phyloP scores from a whole-genome alignment of 306 rosid species.

The Trichosanthes truncata region DNA sequence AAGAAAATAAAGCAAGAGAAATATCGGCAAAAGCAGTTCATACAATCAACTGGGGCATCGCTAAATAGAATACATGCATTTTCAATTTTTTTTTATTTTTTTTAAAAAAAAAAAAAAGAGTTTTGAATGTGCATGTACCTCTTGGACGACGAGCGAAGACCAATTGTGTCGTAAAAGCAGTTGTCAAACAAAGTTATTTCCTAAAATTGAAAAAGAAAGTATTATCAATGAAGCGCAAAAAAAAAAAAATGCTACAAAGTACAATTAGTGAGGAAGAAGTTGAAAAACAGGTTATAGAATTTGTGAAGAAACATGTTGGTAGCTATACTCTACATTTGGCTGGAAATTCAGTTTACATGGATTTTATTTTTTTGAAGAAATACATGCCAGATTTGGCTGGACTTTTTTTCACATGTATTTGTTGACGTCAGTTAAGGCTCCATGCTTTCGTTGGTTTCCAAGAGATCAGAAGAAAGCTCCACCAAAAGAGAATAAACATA shows the following conservation, averaged over 20 bases:
- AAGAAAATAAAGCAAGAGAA: no score
- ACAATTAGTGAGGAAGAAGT: constrained; percentile 71
- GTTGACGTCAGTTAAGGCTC: constrained; percentile 92
- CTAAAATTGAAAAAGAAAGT: no score
- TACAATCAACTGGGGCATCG: no score
- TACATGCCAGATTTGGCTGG: constrained; percentile 89
- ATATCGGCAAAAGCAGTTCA: no score
- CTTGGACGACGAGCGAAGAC: no score
- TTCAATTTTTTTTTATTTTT: no score
- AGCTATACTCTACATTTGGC: constrained; percentile 65
- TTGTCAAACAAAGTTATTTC: no score
- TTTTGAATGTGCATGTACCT: no score
- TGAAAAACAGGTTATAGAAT: constrained; percentile 86
- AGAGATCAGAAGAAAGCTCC: constrained; percentile 61
- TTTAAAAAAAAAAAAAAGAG: no score
- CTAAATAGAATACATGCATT: no score
- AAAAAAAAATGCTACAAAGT: constrained; percentile 57
- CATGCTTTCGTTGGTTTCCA: constrained; percentile 87
- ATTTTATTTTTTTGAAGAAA: constrained; percentile 78
- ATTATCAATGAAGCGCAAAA: no score
- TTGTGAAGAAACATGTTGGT: constrained; percentile 56
- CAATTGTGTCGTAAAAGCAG: no score
- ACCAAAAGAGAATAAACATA: constrained; percentile 52
- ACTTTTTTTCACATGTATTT: constrained; percentile 82
- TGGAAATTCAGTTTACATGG: constrained; percentile 83